Evolutionary conservation across 345 rosid species (phyloP), one percentile per base, ranked within the genome.

Genomic region (Stellera chamaejasme): DNA sequence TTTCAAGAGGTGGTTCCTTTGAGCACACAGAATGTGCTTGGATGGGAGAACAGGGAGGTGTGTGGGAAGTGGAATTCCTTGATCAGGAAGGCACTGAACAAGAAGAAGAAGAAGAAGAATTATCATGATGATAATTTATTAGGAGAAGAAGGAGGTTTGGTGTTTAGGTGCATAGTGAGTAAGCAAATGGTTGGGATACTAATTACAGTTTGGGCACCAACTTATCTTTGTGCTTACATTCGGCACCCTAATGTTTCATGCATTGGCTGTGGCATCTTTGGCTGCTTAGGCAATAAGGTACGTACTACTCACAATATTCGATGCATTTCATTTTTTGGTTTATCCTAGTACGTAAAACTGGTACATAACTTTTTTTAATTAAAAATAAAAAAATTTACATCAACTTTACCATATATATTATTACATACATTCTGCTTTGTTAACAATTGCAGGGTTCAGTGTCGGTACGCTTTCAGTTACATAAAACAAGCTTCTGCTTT

Each of bases 271-370:
- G 95, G 95, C 64, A 62, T 87, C 48, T 78, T 87, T 79, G 83
- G 95, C 60, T 81, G 87, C 82, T 73, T 87, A 6, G 95, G 95
- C 55, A 84, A 87, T 67, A 87, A 87, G 88, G 95, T 87, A 19
- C 23, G 23, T 1, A 19, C 23, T 19, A 19, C 23, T 19, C 23
- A 19, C 23, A 19, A 19, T n/a, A 19, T 19, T 19, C 1, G 25
- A 62, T 3, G 2, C 26, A 36, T 53, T 6, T 26, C 5, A 26
- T 28, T 26, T 50, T 19, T 19, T 19, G 0, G 1, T 0, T 1
- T 19, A 19, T 19, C 1, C 39, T 2, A 32, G 8, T 28, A 28
- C 36, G 6, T 32, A 32, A 4, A 19, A 19, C 23, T 19, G 23
- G 2, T 32, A 32, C 39, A 32, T 32, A 32, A 4, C 36, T 32